Conservation (phyloP, 2,329 filamentous ascomycete species). For the Fusarium azukiicola region DNA sequence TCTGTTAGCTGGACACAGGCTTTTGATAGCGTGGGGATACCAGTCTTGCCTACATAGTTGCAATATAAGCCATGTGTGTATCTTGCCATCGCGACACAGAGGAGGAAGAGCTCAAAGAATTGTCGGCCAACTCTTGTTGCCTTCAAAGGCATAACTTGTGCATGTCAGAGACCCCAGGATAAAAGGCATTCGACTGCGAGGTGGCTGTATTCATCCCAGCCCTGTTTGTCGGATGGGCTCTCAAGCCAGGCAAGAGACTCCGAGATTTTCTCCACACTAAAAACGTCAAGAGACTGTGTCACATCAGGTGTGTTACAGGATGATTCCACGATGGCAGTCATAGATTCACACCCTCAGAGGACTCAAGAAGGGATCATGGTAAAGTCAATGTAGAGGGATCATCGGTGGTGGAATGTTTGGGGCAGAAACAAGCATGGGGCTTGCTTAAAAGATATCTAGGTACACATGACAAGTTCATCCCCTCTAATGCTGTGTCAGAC, state of each 20-base stretch:
- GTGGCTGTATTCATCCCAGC: too few species aligned
- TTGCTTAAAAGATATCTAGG: not conserved
- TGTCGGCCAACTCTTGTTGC: too few species aligned
- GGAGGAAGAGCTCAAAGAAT: too few species aligned
- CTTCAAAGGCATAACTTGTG: too few species aligned
- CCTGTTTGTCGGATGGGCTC: not conserved
- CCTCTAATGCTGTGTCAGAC: too few species aligned
- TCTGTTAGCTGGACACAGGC: not conserved
- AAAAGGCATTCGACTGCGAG: slow-evolving; percentile 5
- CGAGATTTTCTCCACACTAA: slow-evolving; percentile 2
- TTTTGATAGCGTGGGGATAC: not conserved
- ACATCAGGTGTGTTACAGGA: not conserved
- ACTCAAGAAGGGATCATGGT: not conserved
- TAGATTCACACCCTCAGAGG: not conserved
- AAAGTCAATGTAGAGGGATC: not conserved
- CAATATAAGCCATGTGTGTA: too few species aligned
- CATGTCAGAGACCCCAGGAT: not conserved
- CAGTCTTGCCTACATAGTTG: not conserved
- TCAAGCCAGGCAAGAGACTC: not conserved
- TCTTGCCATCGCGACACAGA: too few species aligned
- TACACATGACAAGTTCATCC: too few species aligned
- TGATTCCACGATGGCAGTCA: not conserved
- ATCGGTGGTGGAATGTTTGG: too few species aligned
- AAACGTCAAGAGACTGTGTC: not conserved
- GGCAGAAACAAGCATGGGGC: not conserved